Base-by-base conservation (phyloP, 306 rosid species). In the Betula pendula region DNA sequence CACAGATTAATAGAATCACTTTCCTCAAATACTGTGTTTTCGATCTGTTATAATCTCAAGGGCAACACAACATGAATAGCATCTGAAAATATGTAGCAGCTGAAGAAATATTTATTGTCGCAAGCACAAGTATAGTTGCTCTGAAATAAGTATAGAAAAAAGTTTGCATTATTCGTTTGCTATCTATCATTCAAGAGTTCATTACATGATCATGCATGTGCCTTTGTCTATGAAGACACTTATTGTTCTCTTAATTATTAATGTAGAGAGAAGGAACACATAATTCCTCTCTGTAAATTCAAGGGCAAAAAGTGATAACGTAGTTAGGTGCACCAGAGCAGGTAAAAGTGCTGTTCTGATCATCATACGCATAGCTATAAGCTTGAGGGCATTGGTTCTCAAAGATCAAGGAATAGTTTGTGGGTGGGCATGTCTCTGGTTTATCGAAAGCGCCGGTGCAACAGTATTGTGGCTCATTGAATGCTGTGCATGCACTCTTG, bases 311-410 rank as follows among this genome's bases (percentile, higher is more conserved):
- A 8, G 86, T 87, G 20, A 87, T 67, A 16, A 11, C 45, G 14
- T 87, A 87, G 70, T 87, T 50, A 5, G 89, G 72, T 27, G 84
- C 86, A 14, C 77, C 81, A 0, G 25, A 33, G 56, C 89, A 88
- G 1, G 89, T 80, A 56, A 88, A 85, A 0, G 75, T 65, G 72
- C 78, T 74, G 20, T 15, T 59, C 16, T 49, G 14, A 29, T 83
- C 89, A 25, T 88, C 91, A 8, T 71, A 79, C 13, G 91, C 87
- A 12, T 88, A 85, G 59, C 86, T 88, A 76, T 88, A 88, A 65
- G 91, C 91, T 38, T 43, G 70, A 33, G 89, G 89, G 48, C 91
- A 88, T 49, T 80, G 83, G 1, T 47, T 40, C 80, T 88, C 70
- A 15, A 85, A 88, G 20, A 88, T 74, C 71, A 0, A 1, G 0